Conservation (phyloP, 2,329 filamentous ascomycete species). For the Diaporthe helianthi region DNA sequence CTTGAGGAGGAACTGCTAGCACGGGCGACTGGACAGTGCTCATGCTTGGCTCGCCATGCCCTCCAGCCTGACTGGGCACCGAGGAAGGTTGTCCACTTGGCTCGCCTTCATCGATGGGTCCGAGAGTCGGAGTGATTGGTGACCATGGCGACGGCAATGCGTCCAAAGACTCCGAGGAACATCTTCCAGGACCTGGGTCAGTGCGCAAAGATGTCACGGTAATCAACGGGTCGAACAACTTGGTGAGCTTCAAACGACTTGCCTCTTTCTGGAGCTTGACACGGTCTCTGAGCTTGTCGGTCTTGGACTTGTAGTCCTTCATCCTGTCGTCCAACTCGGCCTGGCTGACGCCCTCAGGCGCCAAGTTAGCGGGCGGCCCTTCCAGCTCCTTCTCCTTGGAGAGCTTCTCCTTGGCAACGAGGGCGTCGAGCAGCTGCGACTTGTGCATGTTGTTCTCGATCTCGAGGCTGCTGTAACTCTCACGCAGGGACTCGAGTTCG, state of each 20-base stretch:
- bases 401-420: constrained; percentile 67
- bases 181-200: not conserved
- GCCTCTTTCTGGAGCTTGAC: constrained; percentile 67
- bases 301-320: constrained; percentile 57
- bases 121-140: not conserved
- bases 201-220: constrained; percentile 20
- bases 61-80: not conserved
- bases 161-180: not conserved
- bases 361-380: constrained; percentile 44
- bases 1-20: not conserved
- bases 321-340: constrained; percentile 45
- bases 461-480: constrained; percentile 55
- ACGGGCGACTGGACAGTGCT: not conserved
- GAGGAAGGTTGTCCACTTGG: constrained; percentile 4
- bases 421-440: constrained; percentile 64
- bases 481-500: constrained; percentile 63
- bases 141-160: not conserved
- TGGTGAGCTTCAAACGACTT: constrained; percentile 43
- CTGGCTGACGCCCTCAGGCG: constrained; percentile 41
- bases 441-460: constrained; percentile 64
- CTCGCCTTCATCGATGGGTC: not conserved
- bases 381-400: constrained; percentile 59
- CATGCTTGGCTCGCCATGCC: not conserved
- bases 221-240: not conserved
- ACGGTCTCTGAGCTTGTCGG: constrained; percentile 63